Evolutionary conservation across 2,329 filamentous ascomycete species (phyloP).

Genomic region (Coleophoma eucalyptorum): DNA sequence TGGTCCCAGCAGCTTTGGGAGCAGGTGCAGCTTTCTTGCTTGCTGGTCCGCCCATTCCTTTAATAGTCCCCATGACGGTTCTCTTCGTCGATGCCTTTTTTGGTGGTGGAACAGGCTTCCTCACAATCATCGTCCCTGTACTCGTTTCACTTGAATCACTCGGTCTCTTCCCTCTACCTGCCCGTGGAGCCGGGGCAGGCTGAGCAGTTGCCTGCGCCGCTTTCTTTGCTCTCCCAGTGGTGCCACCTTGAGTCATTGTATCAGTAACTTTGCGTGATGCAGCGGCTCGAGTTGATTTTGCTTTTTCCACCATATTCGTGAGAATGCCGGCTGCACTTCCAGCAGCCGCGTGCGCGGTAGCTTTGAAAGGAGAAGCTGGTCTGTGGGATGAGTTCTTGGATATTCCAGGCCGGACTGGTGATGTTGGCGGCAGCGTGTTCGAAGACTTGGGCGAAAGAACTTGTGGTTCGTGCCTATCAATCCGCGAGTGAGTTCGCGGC

Average conservation of each 20-base stretch:
- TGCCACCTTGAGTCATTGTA: conserved; percentile 6
- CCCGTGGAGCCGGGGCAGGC: conserved; percentile 32
- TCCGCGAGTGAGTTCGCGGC: conserved; percentile 34
- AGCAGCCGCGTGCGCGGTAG: conserved; percentile 24
- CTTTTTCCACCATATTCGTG: conserved; percentile 56
- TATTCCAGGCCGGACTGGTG: conserved; percentile 20
- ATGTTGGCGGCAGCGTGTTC: conserved; percentile 58
- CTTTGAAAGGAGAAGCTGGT: conserved; percentile 61
- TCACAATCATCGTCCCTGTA: conserved; percentile 57
- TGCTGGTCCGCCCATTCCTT: conserved; percentile 42
- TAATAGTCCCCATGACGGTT: conserved; percentile 50
- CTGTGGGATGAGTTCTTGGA: conserved; percentile 58
- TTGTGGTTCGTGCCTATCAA: conserved; percentile 45
- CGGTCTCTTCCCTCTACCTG: conserved; percentile 44
- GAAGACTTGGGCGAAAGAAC: conserved; percentile 62
- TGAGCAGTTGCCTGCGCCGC: conserved; percentile 25
- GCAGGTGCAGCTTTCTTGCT: conserved; percentile 45
- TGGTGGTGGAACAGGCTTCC: conserved; percentile 42
- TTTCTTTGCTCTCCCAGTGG: conserved; percentile 20
- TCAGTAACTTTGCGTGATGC: conserved; percentile 31
- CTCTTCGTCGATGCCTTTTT: conserved; percentile 41
- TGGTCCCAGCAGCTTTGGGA: conserved; percentile 13
- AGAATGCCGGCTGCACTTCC: conserved; percentile 40
- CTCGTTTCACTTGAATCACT: conserved; percentile 64
- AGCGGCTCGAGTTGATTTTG: conserved; percentile 48